phyloP scores from a whole-genome alignment of 495 filamentous ascomycete species.

The Aspergillus coremiiformis region DNA sequence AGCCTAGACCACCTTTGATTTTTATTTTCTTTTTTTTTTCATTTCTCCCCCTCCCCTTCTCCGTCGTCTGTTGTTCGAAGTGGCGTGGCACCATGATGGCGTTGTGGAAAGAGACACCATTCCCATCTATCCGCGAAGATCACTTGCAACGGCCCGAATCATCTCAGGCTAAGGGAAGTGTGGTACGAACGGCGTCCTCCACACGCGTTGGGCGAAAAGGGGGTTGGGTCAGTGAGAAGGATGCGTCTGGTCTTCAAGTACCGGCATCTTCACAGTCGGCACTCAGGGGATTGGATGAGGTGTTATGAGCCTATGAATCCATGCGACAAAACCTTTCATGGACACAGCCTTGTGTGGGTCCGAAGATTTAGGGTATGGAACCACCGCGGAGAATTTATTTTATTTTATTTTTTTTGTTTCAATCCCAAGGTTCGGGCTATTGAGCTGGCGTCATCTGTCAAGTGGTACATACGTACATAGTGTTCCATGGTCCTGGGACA shows the following conservation, averaged over 20 bases:
- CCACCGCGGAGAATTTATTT: conserved; percentile 18
- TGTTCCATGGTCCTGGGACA: conserved; percentile 2
- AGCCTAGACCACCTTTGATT: conserved; percentile 3
- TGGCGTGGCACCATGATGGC: neutral
- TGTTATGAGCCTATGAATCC: neutral
- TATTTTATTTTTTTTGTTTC: too few species aligned
- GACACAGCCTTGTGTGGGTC: neutral
- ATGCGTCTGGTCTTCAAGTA: neutral
- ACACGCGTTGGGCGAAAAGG: neutral
- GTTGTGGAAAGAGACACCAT: neutral
- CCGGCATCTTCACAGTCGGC: neutral
- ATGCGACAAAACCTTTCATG: neutral
- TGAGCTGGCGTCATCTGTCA: conserved; percentile 17
- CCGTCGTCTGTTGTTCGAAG: too few species aligned
- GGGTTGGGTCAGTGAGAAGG: neutral
- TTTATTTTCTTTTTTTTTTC: too few species aligned
- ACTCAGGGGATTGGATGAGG: neutral
- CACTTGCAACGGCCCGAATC: conserved; percentile 3
- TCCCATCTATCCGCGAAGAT: conserved; percentile 2
- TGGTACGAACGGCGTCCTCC: neutral
- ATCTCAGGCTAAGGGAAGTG: conserved; percentile 1
- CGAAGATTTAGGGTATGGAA: neutral
- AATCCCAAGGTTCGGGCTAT: conserved; percentile 14
- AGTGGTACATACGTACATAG: conserved; percentile 2
- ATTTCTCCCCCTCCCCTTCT: neutral